Base-by-base conservation (phyloP, 106 monocot genomes). In the Dioscorea dumetorum region DNA sequence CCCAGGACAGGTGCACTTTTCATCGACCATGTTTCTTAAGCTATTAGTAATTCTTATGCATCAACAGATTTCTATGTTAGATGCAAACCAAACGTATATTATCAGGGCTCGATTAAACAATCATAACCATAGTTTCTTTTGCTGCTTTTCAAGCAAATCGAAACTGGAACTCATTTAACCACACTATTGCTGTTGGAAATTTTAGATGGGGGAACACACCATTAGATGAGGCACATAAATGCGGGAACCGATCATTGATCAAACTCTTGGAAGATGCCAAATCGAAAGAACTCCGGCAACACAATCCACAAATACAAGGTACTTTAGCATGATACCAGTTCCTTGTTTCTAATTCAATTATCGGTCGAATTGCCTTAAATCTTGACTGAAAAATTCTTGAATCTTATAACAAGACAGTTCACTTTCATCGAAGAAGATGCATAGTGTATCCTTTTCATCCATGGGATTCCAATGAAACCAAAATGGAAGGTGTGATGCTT, bases 401-500 rank as follows among this genome's bases (percentile, higher is more conserved):
- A 18, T 16, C 19, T 19, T 54, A 54, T 54, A 54, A 19, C 7
- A 15, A 24, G 23, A 19, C 76, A 83, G 92, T 83, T 62, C 83
- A 85, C 72, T 71, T 73, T 23, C 80, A 81, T 18, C 83, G 65
- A 11, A 49, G 77, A 31, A 78, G 67, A 53, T 95, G 91, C 71
- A 88, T 86, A 0, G 85, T 95, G 20, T 91, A 91, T 57, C 91
- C 95, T 34, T 88, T 78, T 59, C 91, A 91, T 61, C 91, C 95
- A 33, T 91, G 91, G 95, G 76, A 76, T 17, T 57, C 81, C 2
- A 70, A 62, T 9, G 80, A 77, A 31, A 61, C 75, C 60, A 85
- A 77, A 73, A 81, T 50, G 73, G 95, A 91, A 57, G 95, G 95
- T 14, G 63, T 95, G 0, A 69, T 95, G 69, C 57, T 95, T 13